Percentiles rank a stretch among this genome's conserved stretches.
Evolutionary conservation across 176 grass and related monocot species (phyloP).

Genomic region (Bonia amplexicaulis): DNA sequence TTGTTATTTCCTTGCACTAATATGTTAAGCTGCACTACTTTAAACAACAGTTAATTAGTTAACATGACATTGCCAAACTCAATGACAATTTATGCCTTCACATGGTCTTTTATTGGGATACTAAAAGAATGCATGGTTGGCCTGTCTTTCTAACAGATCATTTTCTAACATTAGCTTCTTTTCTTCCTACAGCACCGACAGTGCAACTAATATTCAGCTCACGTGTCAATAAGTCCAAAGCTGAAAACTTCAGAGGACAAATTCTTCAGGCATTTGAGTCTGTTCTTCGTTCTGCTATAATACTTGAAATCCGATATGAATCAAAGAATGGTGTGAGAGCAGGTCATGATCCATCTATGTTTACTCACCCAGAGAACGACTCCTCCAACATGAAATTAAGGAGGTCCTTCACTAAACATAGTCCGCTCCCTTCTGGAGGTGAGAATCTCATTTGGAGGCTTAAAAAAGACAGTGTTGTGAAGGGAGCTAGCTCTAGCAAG

Average conservation of each 20-base stretch:
- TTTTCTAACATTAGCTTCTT: slow-evolving; percentile 31
- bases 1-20: slow-evolving; percentile 3
- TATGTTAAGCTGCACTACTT: not conserved
- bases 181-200: slow-evolving; percentile 61
- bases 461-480: slow-evolving; percentile 47
- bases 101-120: slow-evolving; percentile 5
- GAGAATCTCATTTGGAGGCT: slow-evolving; percentile 45
- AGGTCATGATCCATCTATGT: slow-evolving; percentile 27
- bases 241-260: slow-evolving; percentile 71
- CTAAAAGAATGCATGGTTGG: not conserved
- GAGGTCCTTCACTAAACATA: slow-evolving; percentile 58
- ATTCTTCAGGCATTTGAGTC: slow-evolving; percentile 94
- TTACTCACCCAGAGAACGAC: slow-evolving; percentile 37
- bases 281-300: slow-evolving; percentile 71
- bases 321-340: slow-evolving; percentile 35
- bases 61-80: not conserved
- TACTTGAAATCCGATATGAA: slow-evolving; percentile 89
- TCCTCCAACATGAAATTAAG: slow-evolving; percentile 38
- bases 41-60: not conserved
- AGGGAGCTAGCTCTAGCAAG: slow-evolving; percentile 48
- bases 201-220: slow-evolving; percentile 80
- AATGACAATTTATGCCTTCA: not conserved
- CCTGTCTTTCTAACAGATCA: not conserved
- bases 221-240: slow-evolving; percentile 68
- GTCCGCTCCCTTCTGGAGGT: slow-evolving; percentile 46